A percentile compares a stretch with the other conserved stretches of the same genome.
phyloP scores from a whole-genome alignment of 495 filamentous ascomycete genomes.

The Penicillium paxilli region DNA sequence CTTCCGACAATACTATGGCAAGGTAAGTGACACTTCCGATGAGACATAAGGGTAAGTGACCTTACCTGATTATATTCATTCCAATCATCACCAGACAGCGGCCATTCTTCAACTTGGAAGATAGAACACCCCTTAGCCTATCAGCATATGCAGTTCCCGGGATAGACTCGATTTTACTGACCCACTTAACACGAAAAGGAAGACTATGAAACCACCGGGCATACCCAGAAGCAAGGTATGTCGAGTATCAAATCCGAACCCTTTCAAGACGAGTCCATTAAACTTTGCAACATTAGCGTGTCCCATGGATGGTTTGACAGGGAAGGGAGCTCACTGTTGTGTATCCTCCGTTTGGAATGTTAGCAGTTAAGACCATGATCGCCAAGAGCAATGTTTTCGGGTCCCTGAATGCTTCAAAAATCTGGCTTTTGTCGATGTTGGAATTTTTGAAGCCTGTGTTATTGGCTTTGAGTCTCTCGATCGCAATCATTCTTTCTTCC shows the following conservation, averaged over 20 bases:
- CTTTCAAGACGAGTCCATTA: slow-evolving; percentile 33
- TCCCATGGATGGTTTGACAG: background rate
- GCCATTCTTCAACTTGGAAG: slow-evolving; percentile 19
- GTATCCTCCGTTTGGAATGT: slow-evolving; percentile 36
- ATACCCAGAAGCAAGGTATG: slow-evolving; percentile 32
- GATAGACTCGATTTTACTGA: slow-evolving; percentile 1
- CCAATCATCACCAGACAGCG: slow-evolving; percentile 18
- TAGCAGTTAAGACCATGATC: slow-evolving; percentile 13
- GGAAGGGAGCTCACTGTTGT: slow-evolving; percentile 21
- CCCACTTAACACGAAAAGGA: slow-evolving; percentile 15
- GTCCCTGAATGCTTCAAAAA: slow-evolving; percentile 43
- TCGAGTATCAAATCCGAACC: slow-evolving; percentile 35
- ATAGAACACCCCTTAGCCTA: slow-evolving; percentile 1
- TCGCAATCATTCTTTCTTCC: slow-evolving; percentile 44
- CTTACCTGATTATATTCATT: slow-evolving; percentile 8
- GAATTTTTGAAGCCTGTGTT: slow-evolving; percentile 57
- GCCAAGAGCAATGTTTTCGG: slow-evolving; percentile 36
- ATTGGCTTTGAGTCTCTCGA: slow-evolving; percentile 52
- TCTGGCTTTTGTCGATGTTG: slow-evolving; percentile 50
- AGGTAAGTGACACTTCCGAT: background rate
- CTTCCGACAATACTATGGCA: slow-evolving; percentile 15
- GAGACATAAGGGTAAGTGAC: background rate
- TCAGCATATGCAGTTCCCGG: background rate
- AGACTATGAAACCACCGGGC: slow-evolving; percentile 22
- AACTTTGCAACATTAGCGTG: slow-evolving; percentile 18